Evolutionary conservation across 2,329 filamentous ascomycete genomes (phyloP).

Genomic region (Tolypocladium endophyticum): DNA sequence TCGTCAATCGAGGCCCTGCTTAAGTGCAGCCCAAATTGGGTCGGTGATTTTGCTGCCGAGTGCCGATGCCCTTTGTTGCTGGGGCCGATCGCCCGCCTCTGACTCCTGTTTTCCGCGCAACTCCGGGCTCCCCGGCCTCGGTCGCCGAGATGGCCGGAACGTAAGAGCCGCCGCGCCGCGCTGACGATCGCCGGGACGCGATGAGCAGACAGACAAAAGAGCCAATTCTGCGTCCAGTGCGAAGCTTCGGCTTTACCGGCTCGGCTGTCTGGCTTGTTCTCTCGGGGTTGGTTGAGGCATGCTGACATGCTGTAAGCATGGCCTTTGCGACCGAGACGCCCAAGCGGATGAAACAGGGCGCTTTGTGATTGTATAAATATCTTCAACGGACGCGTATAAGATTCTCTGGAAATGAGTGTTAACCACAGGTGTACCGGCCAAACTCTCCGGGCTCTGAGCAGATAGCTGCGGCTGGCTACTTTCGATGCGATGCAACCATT

Average conservation of each 20-base stretch:
- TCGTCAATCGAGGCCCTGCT: too few species aligned
- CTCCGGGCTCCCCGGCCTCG: neutral
- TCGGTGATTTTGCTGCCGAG: too few species aligned
- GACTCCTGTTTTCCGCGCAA: too few species aligned
- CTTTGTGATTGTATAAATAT: neutral
- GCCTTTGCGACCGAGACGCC: neutral
- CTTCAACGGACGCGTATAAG: neutral
- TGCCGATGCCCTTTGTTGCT: too few species aligned
- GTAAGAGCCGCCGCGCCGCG: too few species aligned
- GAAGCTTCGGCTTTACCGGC: neutral
- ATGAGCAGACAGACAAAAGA: neutral
- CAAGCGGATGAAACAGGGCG: neutral
- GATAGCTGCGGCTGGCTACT: neutral
- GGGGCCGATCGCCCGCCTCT: too few species aligned
- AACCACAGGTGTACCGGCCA: neutral
- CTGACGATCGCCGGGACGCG: neutral
- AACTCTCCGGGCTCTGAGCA: neutral
- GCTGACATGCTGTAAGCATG: neutral
- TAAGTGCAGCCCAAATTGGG: too few species aligned
- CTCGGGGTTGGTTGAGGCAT: neutral
- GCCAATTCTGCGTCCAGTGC: neutral
- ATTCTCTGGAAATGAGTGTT: neutral
- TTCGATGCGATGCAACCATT: neutral
- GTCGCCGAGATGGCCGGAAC: neutral
- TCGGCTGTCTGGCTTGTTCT: neutral